A percentile compares a stretch with the other conserved stretches of the same genome.
Conservation (phyloP, 2,329 filamentous ascomycete species). For the Aspergillus clavatus region DNA sequence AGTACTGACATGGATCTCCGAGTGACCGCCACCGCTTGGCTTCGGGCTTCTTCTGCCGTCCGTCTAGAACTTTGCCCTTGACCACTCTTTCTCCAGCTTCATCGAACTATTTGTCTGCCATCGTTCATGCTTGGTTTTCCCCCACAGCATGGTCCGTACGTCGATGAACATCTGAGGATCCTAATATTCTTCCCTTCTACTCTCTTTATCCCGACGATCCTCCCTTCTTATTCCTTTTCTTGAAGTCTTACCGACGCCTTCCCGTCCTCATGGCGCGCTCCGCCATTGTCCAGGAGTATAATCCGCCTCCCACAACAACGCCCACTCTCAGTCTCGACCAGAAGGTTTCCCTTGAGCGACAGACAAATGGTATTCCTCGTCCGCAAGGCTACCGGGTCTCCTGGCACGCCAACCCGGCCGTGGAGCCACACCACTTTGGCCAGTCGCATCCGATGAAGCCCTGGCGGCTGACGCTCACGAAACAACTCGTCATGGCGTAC, state of each 20-base stretch:
- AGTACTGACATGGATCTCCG: neutral
- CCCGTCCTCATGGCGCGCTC: conserved; percentile 37
- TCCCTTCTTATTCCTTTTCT: conserved; percentile 7
- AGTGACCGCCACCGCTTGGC: neutral
- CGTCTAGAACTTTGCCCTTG: too few relatives aligned
- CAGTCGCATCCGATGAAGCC: conserved; percentile 98
- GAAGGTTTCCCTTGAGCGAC: conserved; percentile 51
- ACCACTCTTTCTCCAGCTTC: neutral
- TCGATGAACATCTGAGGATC: neutral
- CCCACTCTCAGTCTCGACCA: conserved; percentile 46
- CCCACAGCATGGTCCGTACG: neutral
- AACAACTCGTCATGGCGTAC: conserved; percentile 89
- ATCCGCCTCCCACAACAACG: conserved; percentile 33
- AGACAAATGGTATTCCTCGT: conserved; percentile 64
- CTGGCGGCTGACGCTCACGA: conserved; percentile 91
- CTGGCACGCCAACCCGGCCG: conserved; percentile 90
- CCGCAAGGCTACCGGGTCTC: conserved; percentile 88
- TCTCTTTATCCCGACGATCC: conserved; percentile 4
- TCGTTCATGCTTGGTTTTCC: too few relatives aligned
- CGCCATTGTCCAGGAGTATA: conserved; percentile 48
- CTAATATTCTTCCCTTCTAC: conserved; percentile 1
- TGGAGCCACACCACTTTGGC: conserved; percentile 96
- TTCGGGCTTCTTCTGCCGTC: too few relatives aligned
- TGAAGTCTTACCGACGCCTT: conserved; percentile 10
- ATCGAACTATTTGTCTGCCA: too few relatives aligned